phyloP scores from a whole-genome alignment of 495 filamentous ascomycete species.

The Penicillium roqueforti region DNA sequence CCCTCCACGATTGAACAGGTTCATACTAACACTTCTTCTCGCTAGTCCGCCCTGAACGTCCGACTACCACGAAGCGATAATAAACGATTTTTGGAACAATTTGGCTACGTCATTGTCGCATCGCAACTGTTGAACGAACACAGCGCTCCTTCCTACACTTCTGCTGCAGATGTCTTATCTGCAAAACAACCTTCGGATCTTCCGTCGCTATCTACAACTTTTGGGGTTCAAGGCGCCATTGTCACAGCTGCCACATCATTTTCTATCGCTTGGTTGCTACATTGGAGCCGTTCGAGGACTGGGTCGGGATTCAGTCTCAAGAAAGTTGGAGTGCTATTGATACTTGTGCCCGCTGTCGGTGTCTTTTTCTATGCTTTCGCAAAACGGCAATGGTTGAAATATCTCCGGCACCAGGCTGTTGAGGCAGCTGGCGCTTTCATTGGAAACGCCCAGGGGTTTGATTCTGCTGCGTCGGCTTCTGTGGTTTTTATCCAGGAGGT shows the following conservation, averaged over 20 bases:
- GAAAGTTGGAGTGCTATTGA: conserved; percentile 55
- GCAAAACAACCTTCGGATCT: conserved; percentile 31
- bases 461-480: conserved; percentile 72
- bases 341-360: conserved; percentile 52
- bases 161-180: conserved; percentile 39
- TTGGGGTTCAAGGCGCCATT: conserved; percentile 47
- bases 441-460: conserved; percentile 73
- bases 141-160: conserved; percentile 45
- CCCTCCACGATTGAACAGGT: not conserved
- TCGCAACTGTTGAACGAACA: conserved; percentile 82
- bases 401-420: conserved; percentile 71
- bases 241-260: conserved; percentile 58
- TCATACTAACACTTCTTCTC: conserved; percentile 14
- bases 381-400: conserved; percentile 79
- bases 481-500: conserved; percentile 92
- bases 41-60: conserved; percentile 56
- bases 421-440: conserved; percentile 70
- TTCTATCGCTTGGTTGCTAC: conserved; percentile 64
- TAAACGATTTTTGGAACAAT: conserved; percentile 85
- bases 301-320: conserved; percentile 34
- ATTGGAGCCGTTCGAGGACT: conserved; percentile 53
- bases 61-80: conserved; percentile 79
- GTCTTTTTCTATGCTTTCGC: conserved; percentile 65
- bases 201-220: conserved; percentile 41
- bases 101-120: conserved; percentile 91